Percentiles rank a stretch among this genome's conserved stretches.
Conservation (phyloP, 1,284 basidiomycete species). For the Papiliotrema terrestris region DNA sequence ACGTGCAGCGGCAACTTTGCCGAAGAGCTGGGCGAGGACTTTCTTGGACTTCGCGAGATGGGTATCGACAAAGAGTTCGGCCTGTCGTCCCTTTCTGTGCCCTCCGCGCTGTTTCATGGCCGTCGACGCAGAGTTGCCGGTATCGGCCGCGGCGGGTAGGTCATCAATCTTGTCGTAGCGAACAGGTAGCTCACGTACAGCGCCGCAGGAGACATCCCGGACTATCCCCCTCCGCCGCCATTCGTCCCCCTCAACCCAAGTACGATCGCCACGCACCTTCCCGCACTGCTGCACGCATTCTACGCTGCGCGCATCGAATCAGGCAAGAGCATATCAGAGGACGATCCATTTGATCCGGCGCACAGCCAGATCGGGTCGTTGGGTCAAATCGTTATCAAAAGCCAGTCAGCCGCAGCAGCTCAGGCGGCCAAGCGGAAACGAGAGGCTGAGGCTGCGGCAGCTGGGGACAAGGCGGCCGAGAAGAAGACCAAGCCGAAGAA, state of each 20-base stretch:
- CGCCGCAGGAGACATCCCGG: constrained; percentile 56
- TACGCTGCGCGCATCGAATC: constrained; percentile 60
- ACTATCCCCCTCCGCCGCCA: constrained; percentile 77
- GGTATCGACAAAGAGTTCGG: constrained; percentile 87
- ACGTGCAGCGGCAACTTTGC: constrained; percentile 72
- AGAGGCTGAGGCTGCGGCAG: not conserved
- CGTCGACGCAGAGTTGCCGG: constrained; percentile 51
- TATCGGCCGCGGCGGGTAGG: constrained; percentile 17
- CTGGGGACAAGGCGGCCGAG: constrained; percentile 12
- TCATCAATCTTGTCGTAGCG: not conserved
- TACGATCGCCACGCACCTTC: constrained; percentile 70
- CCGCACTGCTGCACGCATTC: constrained; percentile 72
- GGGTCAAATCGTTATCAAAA: constrained; percentile 42
- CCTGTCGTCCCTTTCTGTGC: constrained; percentile 71
- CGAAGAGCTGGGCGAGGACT: constrained; percentile 85
- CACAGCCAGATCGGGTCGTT: constrained; percentile 40
- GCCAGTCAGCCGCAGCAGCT: constrained; percentile 6
- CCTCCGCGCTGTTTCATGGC: constrained; percentile 72
- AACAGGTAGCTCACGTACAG: constrained; percentile 41
- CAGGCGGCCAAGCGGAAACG: constrained; percentile 27
- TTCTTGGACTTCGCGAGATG: constrained; percentile 80
- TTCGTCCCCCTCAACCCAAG: constrained; percentile 66
- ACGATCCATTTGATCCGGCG: constrained; percentile 37
- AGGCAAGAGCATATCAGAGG: constrained; percentile 29
- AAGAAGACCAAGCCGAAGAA: constrained; percentile 32